Evolutionary conservation across 2,329 filamentous ascomycete genomes (phyloP).

Genomic region (Ramularia collo-cygni): DNA sequence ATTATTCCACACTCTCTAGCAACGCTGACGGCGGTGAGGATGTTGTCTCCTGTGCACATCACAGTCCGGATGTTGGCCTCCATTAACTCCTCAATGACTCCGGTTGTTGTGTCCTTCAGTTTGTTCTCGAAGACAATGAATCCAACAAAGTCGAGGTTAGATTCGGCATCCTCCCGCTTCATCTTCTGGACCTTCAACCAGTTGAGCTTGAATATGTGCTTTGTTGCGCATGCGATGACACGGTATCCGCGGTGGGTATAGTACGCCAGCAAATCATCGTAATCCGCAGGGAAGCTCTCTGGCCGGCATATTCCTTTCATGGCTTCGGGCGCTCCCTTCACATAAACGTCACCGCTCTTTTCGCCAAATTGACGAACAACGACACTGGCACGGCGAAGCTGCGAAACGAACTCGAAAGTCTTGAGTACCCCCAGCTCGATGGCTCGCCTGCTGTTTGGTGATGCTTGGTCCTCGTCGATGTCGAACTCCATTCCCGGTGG

Average conservation of each 20-base stretch:
- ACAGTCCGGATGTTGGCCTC: conserved; percentile 79
- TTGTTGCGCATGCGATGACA: conserved; percentile 91
- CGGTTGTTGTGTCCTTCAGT: conserved; percentile 77
- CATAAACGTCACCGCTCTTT: conserved; percentile 77
- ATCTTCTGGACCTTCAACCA: conserved; percentile 96
- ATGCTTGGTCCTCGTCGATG: conserved; percentile 43
- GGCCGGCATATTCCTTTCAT: conserved; percentile 88
- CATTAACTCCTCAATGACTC: conserved; percentile 73
- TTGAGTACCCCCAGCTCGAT: conserved; percentile 87
- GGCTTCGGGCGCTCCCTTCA: conserved; percentile 93
- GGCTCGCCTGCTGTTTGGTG: conserved; percentile 42
- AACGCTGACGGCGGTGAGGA: conserved; percentile 91
- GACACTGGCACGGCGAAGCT: conserved; percentile 85
- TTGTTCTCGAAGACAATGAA: conserved; percentile 99
- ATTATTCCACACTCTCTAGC: conserved; percentile 83
- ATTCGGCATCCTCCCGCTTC: conserved; percentile 78
- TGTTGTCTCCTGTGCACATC: conserved; percentile 98
- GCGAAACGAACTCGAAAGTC: conserved; percentile 90
- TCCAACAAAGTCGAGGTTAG: conserved; percentile 75
- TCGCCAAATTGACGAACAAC: conserved; percentile 83
- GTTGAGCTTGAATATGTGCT: conserved; percentile 76
- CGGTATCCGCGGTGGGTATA: conserved; percentile 96
- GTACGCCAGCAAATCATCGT: conserved; percentile 77
- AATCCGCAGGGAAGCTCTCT: conserved; percentile 79
- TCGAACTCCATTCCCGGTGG: conserved; percentile 57